Evolutionary conservation across 305 asterid genomes (phyloP), one percentile per base, ranked within the genome.

Genomic region (Ilex paraguariensis): DNA sequence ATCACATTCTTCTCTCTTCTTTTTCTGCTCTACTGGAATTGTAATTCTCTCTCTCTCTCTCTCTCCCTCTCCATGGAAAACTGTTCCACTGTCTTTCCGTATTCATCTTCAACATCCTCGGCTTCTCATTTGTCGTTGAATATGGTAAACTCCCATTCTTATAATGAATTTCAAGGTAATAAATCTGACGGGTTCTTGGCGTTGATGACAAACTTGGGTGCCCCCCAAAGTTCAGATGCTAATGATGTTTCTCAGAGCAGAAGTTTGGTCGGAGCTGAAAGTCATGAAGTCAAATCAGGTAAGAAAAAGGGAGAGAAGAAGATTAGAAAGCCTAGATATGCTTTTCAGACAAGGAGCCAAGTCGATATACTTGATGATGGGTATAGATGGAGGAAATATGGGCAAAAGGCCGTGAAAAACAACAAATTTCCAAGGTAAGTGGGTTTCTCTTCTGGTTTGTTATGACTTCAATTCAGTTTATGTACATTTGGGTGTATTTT

Each of bases 361-460:
- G 96, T 89, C n/a, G 96, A 89, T 74, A 82, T 89, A 36, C 91
- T 89, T 44, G 96, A 88, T 55, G 96, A 88, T 75, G 96, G 96
- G 6, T 88, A 88, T 72, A 76, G 90, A 73, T 88, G 96, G 96
- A 88, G 96, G 62, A 88, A 88, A 71, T 88, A 88, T 63, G 96
- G 96, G 11, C 96, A 89, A 21, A 89, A 89, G 62, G 92, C 95
- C 0, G 96, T 89, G 16, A 89, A 89, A 71, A 86, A 86, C 79
- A 86, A 84, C 72, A 84, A 65, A 65, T 89, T 89, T 54, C 93
- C 96, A 21, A 84, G 96, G 96, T 88, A 13, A 31, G 63, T 67
- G 13, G 13, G 15, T 36, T 0, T 10, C 45, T 17, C 2, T 31
- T 54, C 16, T 7, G 2, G 28, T 21, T 2, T 21, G 28, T 21